phyloP scores from a whole-genome alignment of 371 early-diverging fungal species.

The Lichtheimia ramosa region DNA sequence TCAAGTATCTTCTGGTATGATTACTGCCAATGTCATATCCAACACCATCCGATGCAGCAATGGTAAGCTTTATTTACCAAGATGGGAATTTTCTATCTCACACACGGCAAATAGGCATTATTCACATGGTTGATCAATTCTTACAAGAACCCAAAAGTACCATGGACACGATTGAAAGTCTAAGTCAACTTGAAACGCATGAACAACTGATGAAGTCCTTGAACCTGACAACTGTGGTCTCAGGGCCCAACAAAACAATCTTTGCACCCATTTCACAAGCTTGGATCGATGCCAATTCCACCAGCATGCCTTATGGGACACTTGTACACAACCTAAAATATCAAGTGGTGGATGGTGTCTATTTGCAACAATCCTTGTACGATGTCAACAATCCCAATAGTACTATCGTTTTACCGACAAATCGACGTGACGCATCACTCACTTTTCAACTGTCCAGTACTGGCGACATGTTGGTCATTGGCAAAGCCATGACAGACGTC shows the following conservation, averaged over 20 bases:
- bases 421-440: conserved; percentile 9
- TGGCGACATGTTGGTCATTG: conserved; percentile 12
- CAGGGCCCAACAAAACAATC: conserved; percentile 24
- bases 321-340: conserved; percentile 30
- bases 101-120: conserved; percentile 18
- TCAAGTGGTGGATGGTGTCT: conserved; percentile 24
- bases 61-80: conserved; percentile 17
- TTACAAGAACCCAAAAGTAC: conserved; percentile 15
- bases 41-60: conserved; percentile 24
- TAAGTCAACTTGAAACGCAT: conserved; percentile 18
- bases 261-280: conserved; percentile 27
- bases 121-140: conserved; percentile 25
- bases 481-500: conserved; percentile 6
- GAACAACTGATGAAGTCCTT: conserved; percentile 18
- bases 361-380: conserved; percentile 14
- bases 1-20: conserved; percentile 19
- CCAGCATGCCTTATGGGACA: conserved; percentile 26
- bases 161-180: conserved; percentile 21
- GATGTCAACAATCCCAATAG: neutral
- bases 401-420: conserved; percentile 8
- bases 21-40: conserved; percentile 17
- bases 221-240: conserved; percentile 24
- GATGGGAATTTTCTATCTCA: neutral
- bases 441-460: conserved; percentile 5
- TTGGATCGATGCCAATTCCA: conserved; percentile 21